Conservation (phyloP, 148 eudicot genomes). For the Chenopodium quinoa region DNA sequence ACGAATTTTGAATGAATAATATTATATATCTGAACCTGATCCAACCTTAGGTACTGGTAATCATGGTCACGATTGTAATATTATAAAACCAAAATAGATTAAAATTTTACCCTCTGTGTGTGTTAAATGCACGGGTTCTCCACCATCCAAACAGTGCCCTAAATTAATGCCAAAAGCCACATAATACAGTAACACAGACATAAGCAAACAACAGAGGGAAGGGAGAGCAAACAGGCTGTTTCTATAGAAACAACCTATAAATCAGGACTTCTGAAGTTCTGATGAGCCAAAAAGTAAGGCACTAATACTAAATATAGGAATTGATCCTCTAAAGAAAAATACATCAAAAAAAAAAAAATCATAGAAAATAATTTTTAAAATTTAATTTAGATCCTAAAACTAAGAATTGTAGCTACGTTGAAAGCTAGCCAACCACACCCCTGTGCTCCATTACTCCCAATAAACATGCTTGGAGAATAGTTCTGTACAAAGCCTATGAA, state of each 20-base stretch:
- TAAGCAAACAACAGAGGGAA: neutral
- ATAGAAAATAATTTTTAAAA: neutral
- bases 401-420: neutral
- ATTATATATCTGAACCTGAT: neutral
- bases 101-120: neutral
- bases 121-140: neutral
- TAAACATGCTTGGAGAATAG: neutral
- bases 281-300: neutral
- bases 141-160: neutral
- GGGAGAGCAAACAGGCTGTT: neutral
- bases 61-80: neutral
- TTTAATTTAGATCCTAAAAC: neutral
- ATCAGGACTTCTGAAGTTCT: neutral
- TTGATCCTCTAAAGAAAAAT: neutral
- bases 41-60: neutral
- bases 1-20: neutral
- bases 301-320: neutral
- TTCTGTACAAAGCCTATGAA: neutral
- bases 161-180: neutral
- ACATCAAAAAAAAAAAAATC: neutral
- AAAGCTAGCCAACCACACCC: neutral
- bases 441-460: neutral
- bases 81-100: slow-evolving; percentile 2
- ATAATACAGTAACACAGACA: neutral
- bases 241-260: neutral